Evolutionary conservation across 2,329 filamentous ascomycete species (phyloP).

Genomic region (Chrysoporthe puriensis): DNA sequence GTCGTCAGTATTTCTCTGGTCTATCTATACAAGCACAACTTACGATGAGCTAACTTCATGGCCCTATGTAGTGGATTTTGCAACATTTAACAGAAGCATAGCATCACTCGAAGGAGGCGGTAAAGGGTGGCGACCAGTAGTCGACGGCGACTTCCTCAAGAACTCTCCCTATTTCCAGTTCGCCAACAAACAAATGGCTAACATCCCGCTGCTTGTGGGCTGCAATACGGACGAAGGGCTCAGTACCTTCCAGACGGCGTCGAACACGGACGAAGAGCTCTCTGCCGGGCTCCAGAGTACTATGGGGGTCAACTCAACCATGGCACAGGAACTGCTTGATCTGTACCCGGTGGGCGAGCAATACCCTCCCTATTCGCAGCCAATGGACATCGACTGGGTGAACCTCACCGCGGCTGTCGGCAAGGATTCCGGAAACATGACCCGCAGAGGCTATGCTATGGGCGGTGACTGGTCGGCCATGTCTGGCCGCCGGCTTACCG

Average conservation of each 20-base stretch:
- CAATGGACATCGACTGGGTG: conserved; percentile 8
- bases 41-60: neutral
- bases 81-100: conserved; percentile 8
- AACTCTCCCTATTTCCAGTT: conserved; percentile 9
- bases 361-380: conserved; percentile 13
- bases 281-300: neutral
- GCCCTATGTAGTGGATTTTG: neutral
- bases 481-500: conserved; percentile 6
- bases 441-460: conserved; percentile 14
- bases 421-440: neutral
- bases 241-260: conserved; percentile 10
- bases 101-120: neutral
- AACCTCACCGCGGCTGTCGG: conserved; percentile 12
- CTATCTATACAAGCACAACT: neutral
- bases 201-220: conserved; percentile 6
- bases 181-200: conserved; percentile 1
- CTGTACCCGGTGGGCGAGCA: conserved; percentile 11
- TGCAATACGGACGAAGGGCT: conserved; percentile 11
- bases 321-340: conserved; percentile 11
- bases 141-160: conserved; percentile 13
- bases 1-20: neutral
- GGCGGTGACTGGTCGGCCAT: conserved; percentile 15
- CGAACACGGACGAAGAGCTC: conserved; percentile 5
- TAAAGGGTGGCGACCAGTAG: conserved; percentile 10
- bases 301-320: conserved; percentile 5